Evolutionary conservation across 345 rosid species (phyloP), one percentile per base, ranked within the genome.

Genomic region (Eutrema yunnanense): DNA sequence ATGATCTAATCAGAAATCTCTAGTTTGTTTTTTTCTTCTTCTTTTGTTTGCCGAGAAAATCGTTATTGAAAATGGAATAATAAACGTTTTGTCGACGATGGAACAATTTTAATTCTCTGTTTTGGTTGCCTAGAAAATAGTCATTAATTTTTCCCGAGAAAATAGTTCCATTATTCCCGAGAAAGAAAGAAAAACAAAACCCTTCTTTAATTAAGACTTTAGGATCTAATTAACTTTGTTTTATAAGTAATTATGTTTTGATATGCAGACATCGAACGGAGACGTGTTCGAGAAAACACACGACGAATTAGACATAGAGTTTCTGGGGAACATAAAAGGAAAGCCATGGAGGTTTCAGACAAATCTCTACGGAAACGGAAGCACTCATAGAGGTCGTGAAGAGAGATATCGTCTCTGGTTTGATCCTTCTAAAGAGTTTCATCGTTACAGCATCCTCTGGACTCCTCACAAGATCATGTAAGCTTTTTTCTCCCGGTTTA

Each of bases 331-430:
- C 75, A 71, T 88, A 6, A 71, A 76, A 55, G 97, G 98, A 61
- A 85, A 92, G 76, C 88, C 95, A 66, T 95, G 98, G 98, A 85
- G 94, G 62, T 88, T 95, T 67, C 99, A 95, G 71, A 95, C 99
- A 4, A 95, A 95, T 75, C 67, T 92, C 58, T 95, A 95, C 29
- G 97, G 97, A 0, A 92, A 95, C 49, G 99, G 99, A n/a, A 95
- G 99, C 86, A 87, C 90, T 0, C 60, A 32, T 19, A 81, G 89
- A n/a, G 99, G 99, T 8, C 79, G 99, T 66, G 99, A 95, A 77
- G 99, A 90, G 52, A 82, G 99, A 62, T 92, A 95, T 71, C 81
- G 85, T 6, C 86, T 95, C 8, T 95, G 99, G 99, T 95, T 95
- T 14, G 98, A 92, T 79, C 99, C 99, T 7, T 66, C 96, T 3